These are phyloP conservation scores for Bruguiera gymnorhiza DNA, from an alignment of 345 rosid species.

Conservation along the genomic window DNA sequence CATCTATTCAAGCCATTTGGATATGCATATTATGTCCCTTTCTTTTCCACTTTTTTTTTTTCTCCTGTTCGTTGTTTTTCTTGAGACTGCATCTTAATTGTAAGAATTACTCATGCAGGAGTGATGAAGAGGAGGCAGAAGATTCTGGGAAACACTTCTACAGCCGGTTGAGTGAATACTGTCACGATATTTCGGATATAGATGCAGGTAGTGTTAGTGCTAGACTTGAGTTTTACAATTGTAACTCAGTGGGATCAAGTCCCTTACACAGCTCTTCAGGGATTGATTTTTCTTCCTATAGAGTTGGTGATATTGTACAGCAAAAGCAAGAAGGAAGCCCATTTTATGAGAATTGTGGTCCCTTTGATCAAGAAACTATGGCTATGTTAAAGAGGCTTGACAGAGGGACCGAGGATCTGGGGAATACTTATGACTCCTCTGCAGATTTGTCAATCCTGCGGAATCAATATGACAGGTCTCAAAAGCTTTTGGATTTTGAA, in stretches of 20 bases:
- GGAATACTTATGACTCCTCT: constrained; percentile 46
- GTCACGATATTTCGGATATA: constrained; percentile 61
- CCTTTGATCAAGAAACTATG: constrained; percentile 51
- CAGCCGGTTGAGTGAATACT: constrained; percentile 66
- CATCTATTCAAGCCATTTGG: neutral
- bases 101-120: constrained; percentile 42
- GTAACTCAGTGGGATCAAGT: constrained; percentile 70
- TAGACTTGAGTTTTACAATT: constrained; percentile 68
- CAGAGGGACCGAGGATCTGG: constrained; percentile 41
- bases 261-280: constrained; percentile 88
- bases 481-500: constrained; percentile 73
- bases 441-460: constrained; percentile 33
- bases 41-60: neutral
- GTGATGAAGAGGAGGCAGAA: constrained; percentile 73
- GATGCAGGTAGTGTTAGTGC: constrained; percentile 79
- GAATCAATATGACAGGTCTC: constrained; percentile 40
- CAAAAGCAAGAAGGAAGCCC: constrained; percentile 60
- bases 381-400: constrained; percentile 54
- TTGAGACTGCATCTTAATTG: neutral
- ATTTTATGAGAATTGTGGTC: constrained; percentile 38
- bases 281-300: constrained; percentile 73
- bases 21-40: neutral
- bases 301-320: constrained; percentile 71
- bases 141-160: constrained; percentile 51
- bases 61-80: neutral